These are phyloP conservation scores for Elaeis guineensis DNA, from an alignment of 176 grass and related monocot genomes.

Conservation along the genomic window DNA sequence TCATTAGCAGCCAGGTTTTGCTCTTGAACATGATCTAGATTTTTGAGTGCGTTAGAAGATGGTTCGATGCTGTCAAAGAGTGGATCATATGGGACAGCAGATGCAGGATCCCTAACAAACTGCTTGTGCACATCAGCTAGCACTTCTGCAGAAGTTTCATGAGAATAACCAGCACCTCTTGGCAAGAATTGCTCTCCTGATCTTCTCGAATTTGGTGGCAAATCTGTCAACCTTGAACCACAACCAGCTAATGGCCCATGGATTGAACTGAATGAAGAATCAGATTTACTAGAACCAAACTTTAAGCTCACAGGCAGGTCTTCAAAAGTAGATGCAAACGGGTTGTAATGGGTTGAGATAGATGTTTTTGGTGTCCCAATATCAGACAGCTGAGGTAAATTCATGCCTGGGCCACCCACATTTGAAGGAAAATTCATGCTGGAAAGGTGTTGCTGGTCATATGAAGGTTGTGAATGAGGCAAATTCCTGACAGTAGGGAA, in stretches of 20 bases:
- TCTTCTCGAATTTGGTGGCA: constrained; percentile 14
- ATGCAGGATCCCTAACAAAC: constrained; percentile 23
- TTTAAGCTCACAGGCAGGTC: constrained; percentile 34
- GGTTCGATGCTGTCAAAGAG: constrained; percentile 87
- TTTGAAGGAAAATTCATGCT: constrained; percentile 32
- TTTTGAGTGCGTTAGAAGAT: constrained; percentile 56
- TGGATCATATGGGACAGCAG: constrained; percentile 69
- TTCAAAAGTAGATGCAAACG: constrained; percentile 97
- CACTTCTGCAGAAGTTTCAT: constrained; percentile 41
- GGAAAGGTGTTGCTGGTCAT: constrained; percentile 41
- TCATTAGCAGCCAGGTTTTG: constrained; percentile 27
- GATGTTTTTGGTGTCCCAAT: constrained; percentile 46
- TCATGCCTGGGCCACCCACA: constrained; percentile 29
- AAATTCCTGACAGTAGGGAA: constrained; percentile 29
- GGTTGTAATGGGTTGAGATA: constrained; percentile 85
- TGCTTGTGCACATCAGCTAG: constrained; percentile 27
- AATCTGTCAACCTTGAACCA: constrained; percentile 36
- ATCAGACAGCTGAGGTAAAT: constrained; percentile 41
- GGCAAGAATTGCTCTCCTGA: constrained; percentile 36
- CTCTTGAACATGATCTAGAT: constrained; percentile 46
- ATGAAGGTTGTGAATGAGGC: constrained; percentile 40
- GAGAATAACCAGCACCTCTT: constrained; percentile 28
- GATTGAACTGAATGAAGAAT: constrained; percentile 11
- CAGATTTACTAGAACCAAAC: constrained; percentile 25
- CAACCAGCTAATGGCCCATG: constrained; percentile 30